Evolutionary conservation across 1,284 basidiomycete species (phyloP), one percentile per base, ranked within the genome.

Genomic region (Cystobasidium slooffiae): DNA sequence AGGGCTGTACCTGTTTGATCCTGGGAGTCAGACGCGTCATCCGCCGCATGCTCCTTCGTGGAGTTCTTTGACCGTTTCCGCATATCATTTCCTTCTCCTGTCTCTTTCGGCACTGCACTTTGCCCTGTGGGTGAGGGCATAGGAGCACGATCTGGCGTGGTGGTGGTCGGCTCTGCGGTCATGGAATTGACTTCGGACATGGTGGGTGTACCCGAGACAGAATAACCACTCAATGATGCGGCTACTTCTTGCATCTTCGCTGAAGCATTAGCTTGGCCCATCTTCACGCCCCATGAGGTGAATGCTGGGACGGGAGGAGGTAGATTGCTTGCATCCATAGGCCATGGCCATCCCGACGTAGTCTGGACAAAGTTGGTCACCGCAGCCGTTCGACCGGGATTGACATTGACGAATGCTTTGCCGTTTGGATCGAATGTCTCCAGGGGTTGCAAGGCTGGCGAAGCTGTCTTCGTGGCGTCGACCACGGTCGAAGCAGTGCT

Each of bases 1-100:
- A 68, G 53, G 14, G 24, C 8, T 56, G 53, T 56, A 56, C 53
- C 53, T 56, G 53, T 31, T 37, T 56, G 53, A 37, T 56, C 39
- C 39, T 56, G 24, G 18, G 53, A 24, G 24, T 14, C 53, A 14
- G 8, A 9, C 3, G 2, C 6, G n/a, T 14, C 51, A 22, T 53
- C n/a, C 9, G 9, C 51, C 4, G 6, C n/a, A 18, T 47, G 39
- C 3, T 22, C 22, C 0, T 53, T 31, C 31, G 7, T 2, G 39
- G 20, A 14, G 2, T 10, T 31, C 53, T 37, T 56, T 24, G 53
- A 56, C 39, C 53, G 31, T 37, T 22, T 16, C 8, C 39, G 24
- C 53, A 56, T 56, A 6, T n/a, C n/a, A 12, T 56, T 56, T 9
- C 18, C 53, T 9, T 37, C 24, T 14, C 31, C 53, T 4, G 6